These are phyloP conservation scores for Globomyces pollinis-pini DNA, from an alignment of 192 early-diverging fungal species.

Conservation along the genomic window DNA sequence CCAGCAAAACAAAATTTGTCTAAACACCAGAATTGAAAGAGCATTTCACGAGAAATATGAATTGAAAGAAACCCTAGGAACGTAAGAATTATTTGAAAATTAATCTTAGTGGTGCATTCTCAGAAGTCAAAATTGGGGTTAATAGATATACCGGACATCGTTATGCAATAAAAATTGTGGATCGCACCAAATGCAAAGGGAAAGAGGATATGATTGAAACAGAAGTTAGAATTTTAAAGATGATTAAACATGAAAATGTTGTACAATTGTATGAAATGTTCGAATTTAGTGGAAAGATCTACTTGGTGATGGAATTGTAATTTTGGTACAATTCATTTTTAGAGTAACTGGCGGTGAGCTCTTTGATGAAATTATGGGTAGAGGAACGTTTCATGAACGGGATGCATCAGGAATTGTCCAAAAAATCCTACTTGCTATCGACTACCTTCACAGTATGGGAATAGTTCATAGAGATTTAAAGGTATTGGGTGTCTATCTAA, in stretches of 20 bases:
- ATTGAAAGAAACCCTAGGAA: slow-evolving; percentile 28
- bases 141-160: slow-evolving; percentile 47
- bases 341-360: slow-evolving; percentile 68
- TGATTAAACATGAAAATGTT: slow-evolving; percentile 46
- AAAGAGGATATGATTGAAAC: slow-evolving; percentile 53
- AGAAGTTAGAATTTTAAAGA: slow-evolving; percentile 55
- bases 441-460: slow-evolving; percentile 64
- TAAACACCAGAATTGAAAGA: no score
- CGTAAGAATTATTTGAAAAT: slow-evolving; percentile 18
- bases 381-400: slow-evolving; percentile 52
- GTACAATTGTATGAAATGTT: slow-evolving; percentile 24
- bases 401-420: slow-evolving; percentile 61
- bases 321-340: neutral
- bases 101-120: slow-evolving; percentile 36
- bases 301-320: slow-evolving; percentile 24
- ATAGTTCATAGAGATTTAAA: slow-evolving; percentile 80
- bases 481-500: neutral
- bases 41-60: slow-evolving; percentile 33
- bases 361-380: slow-evolving; percentile 69
- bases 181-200: slow-evolving; percentile 45
- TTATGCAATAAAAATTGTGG: slow-evolving; percentile 69
- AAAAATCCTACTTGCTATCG: slow-evolving; percentile 61
- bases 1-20: neutral
- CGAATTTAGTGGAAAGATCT: slow-evolving; percentile 22
- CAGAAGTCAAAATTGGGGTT: slow-evolving; percentile 52